These are phyloP conservation scores for Syncephalis fuscata DNA, from an alignment of 371 early-diverging fungal genomes.

Conservation along the genomic window DNA sequence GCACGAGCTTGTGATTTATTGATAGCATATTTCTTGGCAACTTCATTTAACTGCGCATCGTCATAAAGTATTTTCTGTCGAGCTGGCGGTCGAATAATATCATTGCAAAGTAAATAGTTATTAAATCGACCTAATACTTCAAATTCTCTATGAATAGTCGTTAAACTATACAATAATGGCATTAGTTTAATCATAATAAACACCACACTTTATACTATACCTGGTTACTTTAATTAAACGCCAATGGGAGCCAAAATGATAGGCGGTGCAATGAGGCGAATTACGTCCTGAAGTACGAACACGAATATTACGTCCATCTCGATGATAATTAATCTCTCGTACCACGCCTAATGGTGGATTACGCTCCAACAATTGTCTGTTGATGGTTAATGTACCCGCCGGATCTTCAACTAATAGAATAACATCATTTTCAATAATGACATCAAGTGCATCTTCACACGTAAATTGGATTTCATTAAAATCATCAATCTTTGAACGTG, in stretches of 20 bases:
- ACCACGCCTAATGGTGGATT: slow-evolving; percentile 20
- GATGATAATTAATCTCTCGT: slow-evolving; percentile 12
- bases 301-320: slow-evolving; percentile 15
- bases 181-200: not conserved
- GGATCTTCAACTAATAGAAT: slow-evolving; percentile 2
- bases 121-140: slow-evolving; percentile 49
- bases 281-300: slow-evolving; percentile 18
- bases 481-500: slow-evolving; percentile 46
- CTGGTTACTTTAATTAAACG: slow-evolving; percentile 11
- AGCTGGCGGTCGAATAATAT: slow-evolving; percentile 41
- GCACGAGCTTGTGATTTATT: slow-evolving; percentile 86
- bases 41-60: slow-evolving; percentile 19
- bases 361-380: slow-evolving; percentile 12
- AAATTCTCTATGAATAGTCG: slow-evolving; percentile 75
- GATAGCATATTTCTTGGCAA: slow-evolving; percentile 44
- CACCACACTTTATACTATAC: slow-evolving; percentile 15
- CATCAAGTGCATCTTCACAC: slow-evolving; percentile 12
- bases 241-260: not conserved
- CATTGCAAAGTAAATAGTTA: slow-evolving; percentile 34
- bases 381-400: not conserved
- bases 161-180: slow-evolving; percentile 27
- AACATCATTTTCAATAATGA: slow-evolving; percentile 25
- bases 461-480: slow-evolving; percentile 49
- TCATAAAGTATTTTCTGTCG: slow-evolving; percentile 9
- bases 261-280: not conserved